phyloP scores from a whole-genome alignment of 176 grass and related monocot genomes.

The Aegilops speltoides region DNA sequence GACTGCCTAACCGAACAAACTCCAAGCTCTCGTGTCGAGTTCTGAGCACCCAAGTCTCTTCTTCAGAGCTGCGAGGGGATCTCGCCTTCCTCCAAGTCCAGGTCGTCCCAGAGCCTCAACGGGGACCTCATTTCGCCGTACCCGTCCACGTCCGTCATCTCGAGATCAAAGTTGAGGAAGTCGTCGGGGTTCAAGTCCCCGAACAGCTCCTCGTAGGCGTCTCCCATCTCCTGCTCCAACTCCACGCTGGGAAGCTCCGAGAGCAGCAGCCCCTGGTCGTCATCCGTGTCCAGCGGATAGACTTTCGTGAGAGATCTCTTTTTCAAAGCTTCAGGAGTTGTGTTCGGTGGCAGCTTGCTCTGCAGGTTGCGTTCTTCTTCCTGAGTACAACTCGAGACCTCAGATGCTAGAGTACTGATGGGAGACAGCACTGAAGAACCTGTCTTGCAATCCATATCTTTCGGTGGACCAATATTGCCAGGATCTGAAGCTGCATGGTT shows the following conservation, averaged over 20 bases:
- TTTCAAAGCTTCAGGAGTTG: constrained; percentile 37
- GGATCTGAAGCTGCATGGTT: constrained; percentile 7
- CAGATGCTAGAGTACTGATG: neutral
- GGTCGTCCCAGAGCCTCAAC: constrained; percentile 30
- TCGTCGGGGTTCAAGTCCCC: constrained; percentile 69
- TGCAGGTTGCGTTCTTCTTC: constrained; percentile 25
- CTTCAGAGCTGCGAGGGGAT: constrained; percentile 42
- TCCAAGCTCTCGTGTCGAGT: neutral
- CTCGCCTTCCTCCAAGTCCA: constrained; percentile 70
- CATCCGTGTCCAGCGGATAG: constrained; percentile 16
- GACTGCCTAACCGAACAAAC: no score
- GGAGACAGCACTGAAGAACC: constrained; percentile 10
- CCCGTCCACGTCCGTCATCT: constrained; percentile 13
- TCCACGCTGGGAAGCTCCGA: constrained; percentile 36
- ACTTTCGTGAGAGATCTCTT: constrained; percentile 39
- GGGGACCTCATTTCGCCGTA: neutral
- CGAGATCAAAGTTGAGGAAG: constrained; percentile 69
- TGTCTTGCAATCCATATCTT: neutral
- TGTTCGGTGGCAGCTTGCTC: neutral
- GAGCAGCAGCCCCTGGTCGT: neutral
- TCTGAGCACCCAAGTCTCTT: neutral
- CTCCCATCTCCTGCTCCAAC: constrained; percentile 67
- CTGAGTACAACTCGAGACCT: neutral
- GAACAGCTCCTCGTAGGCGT: constrained; percentile 61
- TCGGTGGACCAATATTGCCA: neutral